Base-by-base conservation (phyloP, 2,329 filamentous ascomycete genomes). In the Epicoccum nigrum region DNA sequence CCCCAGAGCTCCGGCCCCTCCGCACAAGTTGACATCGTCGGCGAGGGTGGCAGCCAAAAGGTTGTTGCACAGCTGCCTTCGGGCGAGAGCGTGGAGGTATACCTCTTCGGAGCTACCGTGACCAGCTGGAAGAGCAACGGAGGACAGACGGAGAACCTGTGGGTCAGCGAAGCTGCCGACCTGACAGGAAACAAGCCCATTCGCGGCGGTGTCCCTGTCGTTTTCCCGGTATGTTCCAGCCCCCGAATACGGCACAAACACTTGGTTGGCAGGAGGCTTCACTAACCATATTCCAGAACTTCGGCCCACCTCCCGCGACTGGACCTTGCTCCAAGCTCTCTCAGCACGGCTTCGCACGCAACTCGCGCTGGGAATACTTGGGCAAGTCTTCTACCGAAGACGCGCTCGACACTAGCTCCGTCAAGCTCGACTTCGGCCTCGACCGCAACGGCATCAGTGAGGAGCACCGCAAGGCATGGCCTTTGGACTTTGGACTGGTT, bases 361-460 rank as follows among this genome's bases (percentile, higher is more conserved):
- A 84, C 68, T 89, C 87, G 37, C 84, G 84, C 56, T 99, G 94
- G 94, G 92, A 97, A 74, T 96, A 94, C 72, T 82, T 99, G 43
- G 92, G 92, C 69, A 95, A 93, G 77, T 90, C 87, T 6, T 86
- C 83, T n/a, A 84, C 83, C 5, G 87, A 92, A 72, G 70, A 70
- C 40, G 82, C 79, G 7, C 59, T 67, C 32, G 73, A 73, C 53
- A 69, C 74, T 11, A 69, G 73, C 42, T 87, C 86, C 40, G 87
- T 97, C 60, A 97, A 96, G 81, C 86, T 99, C 54, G 94, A 99
- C 78, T 97, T 99, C 74, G 94, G 93, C 21, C 86, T 99, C 28
- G 90, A 88, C 43, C 83, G 85, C 21, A 81, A 83, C 43, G 88
- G 87, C 68, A 79, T 97, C 50, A 83, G 82, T 60, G 85, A 87